Base-by-base conservation (phyloP, 2,329 filamentous ascomycete genomes). In the Intubia oerlemansii region DNA sequence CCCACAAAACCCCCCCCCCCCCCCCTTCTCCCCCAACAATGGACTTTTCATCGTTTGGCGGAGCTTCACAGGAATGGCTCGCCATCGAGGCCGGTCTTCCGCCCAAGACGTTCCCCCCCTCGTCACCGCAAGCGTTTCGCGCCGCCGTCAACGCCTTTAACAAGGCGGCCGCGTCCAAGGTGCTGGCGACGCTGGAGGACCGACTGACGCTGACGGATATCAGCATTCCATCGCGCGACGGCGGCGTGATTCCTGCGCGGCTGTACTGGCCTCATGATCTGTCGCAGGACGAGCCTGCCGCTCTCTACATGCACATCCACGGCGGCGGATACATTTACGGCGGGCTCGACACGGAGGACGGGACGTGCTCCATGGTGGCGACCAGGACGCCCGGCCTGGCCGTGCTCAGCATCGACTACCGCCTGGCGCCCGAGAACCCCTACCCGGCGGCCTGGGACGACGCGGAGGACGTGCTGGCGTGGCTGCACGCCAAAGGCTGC, bases 401-500 rank as follows among this genome's bases (percentile, higher is more conserved):
- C 10, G 36, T 38, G 21, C 28, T 38, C 15, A 35, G 65, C 24
- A 47, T 68, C 10, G 63, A 66, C 36, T 70, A 70, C 40, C 56
- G 66, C 0, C 64, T 70, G 38, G 64, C 63, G 0, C 65, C 65
- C 0, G 57, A 68, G 29, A 45, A 54, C 35, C 38, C 33, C 0
- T 69, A 59, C 32, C 66, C 66, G 0, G 57, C 52, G 0, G 52
- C 56, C 0, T 66, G 56, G 55, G 34, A 59, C 24, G 66, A 72
- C 26, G 42, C 50, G 0, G 54, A 63, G 32, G 66, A 69, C 25
- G 53, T 56, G 0, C 59, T 66, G 18, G 45, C 52, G 12, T 72
- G 64, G 66, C 40, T 63, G 0, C 55, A 65, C 28, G 43, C 45
- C 10, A 45, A 60, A 32, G 50, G 54, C 1, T 36, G 27, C 13